These are phyloP conservation scores for Cryphonectria japonica DNA, from an alignment of 2,329 filamentous ascomycete genomes.

Conservation along the genomic window DNA sequence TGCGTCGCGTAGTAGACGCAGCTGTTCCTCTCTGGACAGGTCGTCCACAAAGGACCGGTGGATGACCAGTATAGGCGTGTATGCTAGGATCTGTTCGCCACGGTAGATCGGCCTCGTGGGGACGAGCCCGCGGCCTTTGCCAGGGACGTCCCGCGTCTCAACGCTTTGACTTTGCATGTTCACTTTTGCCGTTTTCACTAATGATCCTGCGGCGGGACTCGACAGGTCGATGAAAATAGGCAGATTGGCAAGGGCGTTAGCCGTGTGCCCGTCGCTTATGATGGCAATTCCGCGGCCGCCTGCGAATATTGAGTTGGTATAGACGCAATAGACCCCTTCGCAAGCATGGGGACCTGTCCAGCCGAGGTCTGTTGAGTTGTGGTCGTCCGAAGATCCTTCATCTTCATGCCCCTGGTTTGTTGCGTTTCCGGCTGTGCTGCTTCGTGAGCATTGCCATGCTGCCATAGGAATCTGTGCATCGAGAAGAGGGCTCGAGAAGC, in stretches of 20 bases:
- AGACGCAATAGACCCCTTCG: constrained; percentile 29
- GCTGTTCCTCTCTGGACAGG: constrained; percentile 15
- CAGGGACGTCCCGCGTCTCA: constrained; percentile 15
- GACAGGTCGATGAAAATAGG: constrained; percentile 19
- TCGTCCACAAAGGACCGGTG: constrained; percentile 25
- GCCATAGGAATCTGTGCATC: not conserved
- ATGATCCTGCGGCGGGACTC: not conserved
- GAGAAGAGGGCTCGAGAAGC: constrained; percentile 17
- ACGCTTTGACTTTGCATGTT: constrained; percentile 8
- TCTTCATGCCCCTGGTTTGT: not conserved
- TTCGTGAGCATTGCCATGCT: constrained; percentile 15
- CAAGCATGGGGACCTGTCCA: constrained; percentile 30
- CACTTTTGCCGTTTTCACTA: constrained; percentile 10
- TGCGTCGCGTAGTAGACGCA: constrained; percentile 23
- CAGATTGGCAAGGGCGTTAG: constrained; percentile 29
- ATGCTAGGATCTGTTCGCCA: constrained; percentile 24
- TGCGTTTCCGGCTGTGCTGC: not conserved
- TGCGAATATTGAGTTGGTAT: constrained; percentile 27
- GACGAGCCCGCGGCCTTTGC: constrained; percentile 24
- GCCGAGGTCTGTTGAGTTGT: constrained; percentile 6
- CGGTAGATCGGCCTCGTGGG: constrained; percentile 19
- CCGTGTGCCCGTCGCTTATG: constrained; percentile 27
- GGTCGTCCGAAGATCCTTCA: not conserved
- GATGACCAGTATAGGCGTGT: constrained; percentile 24
- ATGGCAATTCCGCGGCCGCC: constrained; percentile 27